These are phyloP conservation scores for Yamadazyma sp. DNA, from an alignment of 1,139 yeast species.

Conservation along the genomic window DNA sequence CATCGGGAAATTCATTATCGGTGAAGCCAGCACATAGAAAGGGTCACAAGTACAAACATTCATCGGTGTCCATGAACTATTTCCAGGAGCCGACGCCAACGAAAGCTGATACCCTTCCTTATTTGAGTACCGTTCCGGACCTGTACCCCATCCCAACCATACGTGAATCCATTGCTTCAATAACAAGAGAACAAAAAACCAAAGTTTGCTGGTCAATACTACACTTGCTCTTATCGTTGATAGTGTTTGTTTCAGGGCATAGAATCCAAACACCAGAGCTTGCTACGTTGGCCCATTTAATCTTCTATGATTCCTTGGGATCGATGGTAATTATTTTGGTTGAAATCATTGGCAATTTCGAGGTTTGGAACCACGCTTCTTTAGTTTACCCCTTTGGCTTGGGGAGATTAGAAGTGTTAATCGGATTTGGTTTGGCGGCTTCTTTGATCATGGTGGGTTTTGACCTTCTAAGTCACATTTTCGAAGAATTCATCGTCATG, in stretches of 20 bases:
- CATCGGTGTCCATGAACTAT: slow-evolving; percentile 94
- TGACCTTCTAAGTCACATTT: slow-evolving; percentile 79
- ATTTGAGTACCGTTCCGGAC: slow-evolving; percentile 71
- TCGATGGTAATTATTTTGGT: slow-evolving; percentile 70
- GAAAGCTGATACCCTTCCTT: slow-evolving; percentile 13
- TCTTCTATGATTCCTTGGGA: slow-evolving; percentile 85
- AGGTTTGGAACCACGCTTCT: slow-evolving; percentile 86
- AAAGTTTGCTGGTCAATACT: slow-evolving; percentile 65
- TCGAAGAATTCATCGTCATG: slow-evolving; percentile 68
- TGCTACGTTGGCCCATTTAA: slow-evolving; percentile 80
- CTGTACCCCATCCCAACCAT: slow-evolving; percentile 78
- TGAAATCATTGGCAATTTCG: slow-evolving; percentile 82
- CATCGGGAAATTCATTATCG: slow-evolving; percentile 29
- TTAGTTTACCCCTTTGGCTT: slow-evolving; percentile 88
- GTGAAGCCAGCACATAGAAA: slow-evolving; percentile 73
- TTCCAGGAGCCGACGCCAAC: slow-evolving; percentile 85
- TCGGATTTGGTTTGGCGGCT: slow-evolving; percentile 84
- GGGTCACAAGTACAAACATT: slow-evolving; percentile 94
- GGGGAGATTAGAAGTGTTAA: slow-evolving; percentile 81
- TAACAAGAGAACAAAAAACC: slow-evolving; percentile 52
- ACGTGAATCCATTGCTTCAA: slow-evolving; percentile 58
- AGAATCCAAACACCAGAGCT: slow-evolving; percentile 59
- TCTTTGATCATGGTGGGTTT: slow-evolving; percentile 88
- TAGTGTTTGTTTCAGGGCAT: slow-evolving; percentile 64
- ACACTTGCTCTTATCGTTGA: slow-evolving; percentile 57